Conservation (phyloP, 805 yeast species). For the Helenozyma rhizophorensis region DNA sequence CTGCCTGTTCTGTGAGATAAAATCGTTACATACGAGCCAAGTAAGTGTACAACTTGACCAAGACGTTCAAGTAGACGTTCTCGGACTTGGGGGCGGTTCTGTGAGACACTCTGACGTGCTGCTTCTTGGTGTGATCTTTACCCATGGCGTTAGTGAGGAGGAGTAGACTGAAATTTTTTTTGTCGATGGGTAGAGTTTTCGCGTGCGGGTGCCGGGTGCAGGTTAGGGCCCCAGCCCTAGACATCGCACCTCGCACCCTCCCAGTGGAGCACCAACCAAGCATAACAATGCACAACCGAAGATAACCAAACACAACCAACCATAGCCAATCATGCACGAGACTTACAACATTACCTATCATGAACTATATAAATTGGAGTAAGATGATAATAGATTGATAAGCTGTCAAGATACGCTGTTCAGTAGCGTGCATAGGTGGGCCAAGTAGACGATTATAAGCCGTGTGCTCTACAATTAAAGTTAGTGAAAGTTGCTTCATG, state of each 20-base stretch:
- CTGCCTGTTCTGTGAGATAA: no score
- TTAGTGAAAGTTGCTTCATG: background rate
- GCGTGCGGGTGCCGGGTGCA: background rate
- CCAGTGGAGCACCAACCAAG: background rate
- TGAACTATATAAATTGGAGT: no score
- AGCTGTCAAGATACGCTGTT: no score
- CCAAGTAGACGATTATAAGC: no score
- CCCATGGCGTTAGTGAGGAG: slow-evolving; percentile 57
- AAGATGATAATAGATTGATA: no score
- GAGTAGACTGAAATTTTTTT: slow-evolving; percentile 7
- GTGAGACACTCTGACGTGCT: slow-evolving; percentile 94
- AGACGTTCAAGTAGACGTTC: slow-evolving; percentile 96
- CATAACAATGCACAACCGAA: no score
- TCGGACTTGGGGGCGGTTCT: slow-evolving; percentile 99
- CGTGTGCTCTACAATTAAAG: no score
- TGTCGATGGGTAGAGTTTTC: slow-evolving; percentile 1
- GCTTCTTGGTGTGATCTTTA: slow-evolving; percentile 94
- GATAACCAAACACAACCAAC: no score
- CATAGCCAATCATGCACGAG: no score
- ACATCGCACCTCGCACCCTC: background rate
- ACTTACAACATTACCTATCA: no score
- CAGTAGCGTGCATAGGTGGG: no score
- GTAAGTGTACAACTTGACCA: slow-evolving; percentile 98
- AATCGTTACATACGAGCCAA: slow-evolving; percentile 89
- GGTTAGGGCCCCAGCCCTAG: slow-evolving; percentile 1